Percentiles rank a stretch among this genome's conserved stretches.
Evolutionary conservation across 139 green algal species (phyloP).

Genomic region (Desmodesmus armatus): DNA sequence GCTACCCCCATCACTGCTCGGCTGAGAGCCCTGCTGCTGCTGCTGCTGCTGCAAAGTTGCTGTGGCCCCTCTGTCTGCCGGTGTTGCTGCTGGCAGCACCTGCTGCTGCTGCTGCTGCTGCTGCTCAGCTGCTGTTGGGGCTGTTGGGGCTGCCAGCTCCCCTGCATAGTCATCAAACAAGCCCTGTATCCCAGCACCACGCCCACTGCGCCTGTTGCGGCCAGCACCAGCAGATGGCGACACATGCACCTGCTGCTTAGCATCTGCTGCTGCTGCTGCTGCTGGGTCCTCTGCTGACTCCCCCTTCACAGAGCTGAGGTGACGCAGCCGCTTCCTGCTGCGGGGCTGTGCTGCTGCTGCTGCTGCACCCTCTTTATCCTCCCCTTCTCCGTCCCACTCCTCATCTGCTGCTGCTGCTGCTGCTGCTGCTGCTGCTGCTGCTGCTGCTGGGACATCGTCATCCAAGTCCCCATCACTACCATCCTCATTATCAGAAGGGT

Average conservation of each 20-base stretch:
- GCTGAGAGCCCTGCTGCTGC: conserved; percentile 3
- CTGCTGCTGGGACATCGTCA: background rate
- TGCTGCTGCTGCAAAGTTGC: background rate
- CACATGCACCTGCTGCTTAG: background rate
- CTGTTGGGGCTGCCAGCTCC: too few species aligned
- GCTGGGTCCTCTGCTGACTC: background rate
- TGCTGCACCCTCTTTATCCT: background rate
- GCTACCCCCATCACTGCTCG: too few species aligned
- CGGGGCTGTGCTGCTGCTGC: background rate
- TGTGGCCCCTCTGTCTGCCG: background rate
- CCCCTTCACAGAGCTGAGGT: background rate
- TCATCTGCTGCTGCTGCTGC: background rate
- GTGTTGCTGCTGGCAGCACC: background rate
- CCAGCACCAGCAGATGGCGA: background rate
- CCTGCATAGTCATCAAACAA: too few species aligned
- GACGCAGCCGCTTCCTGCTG: background rate
- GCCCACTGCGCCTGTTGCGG: background rate
- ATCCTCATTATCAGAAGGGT: conserved; percentile 34
- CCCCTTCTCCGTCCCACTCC: background rate
- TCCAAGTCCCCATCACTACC: conserved; percentile 38
- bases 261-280: conserved; percentile 2
- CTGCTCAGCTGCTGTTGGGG: too few species aligned
- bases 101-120: background rate
- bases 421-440: background rate
- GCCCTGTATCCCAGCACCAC: background rate